phyloP scores from a whole-genome alignment of 495 filamentous ascomycete genomes.

The Podospora australis region DNA sequence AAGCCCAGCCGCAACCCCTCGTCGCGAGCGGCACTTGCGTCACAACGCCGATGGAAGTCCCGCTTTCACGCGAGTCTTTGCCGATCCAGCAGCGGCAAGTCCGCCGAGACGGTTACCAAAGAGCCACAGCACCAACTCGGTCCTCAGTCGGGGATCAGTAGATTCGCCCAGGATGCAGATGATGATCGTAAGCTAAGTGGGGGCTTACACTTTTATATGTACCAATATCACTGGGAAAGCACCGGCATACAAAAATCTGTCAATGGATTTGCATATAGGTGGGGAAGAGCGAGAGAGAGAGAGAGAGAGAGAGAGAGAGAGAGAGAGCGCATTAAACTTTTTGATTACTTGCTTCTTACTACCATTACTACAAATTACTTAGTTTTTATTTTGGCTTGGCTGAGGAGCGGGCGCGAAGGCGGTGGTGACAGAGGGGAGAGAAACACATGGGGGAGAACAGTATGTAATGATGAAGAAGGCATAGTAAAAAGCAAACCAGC shows the following conservation, averaged over 20 bases:
- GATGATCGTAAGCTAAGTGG: conserved; percentile 55
- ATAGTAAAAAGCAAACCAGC: no score
- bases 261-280: background rate
- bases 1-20: conserved; percentile 49
- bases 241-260: background rate
- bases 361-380: background rate
- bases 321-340: background rate
- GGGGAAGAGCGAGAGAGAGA: background rate
- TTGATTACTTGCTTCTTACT: background rate
- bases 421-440: no score
- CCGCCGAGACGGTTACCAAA: conserved; percentile 40
- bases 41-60: conserved; percentile 46
- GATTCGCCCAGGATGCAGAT: conserved; percentile 56
- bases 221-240: conserved; percentile 5
- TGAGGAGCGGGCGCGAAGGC: no score
- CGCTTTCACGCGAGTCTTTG: conserved; percentile 58
- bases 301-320: background rate
- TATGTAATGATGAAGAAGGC: no score
- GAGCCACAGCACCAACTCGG: conserved; percentile 46
- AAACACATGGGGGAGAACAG: no score
- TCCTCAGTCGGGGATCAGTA: conserved; percentile 42
- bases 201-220: conserved; percentile 9
- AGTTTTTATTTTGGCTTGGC: background rate
- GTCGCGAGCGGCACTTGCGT: conserved; percentile 26
- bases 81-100: conserved; percentile 43